Evolutionary conservation across 225 moss, liverwort and hornwort genomes (phyloP), one percentile per base, ranked within the genome.

Genomic region (Lunularia cruciata): DNA sequence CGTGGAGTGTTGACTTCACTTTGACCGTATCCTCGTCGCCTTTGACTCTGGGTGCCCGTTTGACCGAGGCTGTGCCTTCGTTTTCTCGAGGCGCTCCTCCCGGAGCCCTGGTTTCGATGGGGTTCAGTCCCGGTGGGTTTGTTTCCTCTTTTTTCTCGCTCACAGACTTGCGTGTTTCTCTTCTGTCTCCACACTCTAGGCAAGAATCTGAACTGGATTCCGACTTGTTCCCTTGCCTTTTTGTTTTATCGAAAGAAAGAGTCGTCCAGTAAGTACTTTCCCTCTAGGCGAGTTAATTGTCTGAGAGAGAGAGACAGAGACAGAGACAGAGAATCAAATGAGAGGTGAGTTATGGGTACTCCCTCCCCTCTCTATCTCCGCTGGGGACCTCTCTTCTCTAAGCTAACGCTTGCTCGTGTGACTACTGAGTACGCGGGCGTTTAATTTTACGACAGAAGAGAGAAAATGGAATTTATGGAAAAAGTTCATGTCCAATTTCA

Each of bases 1-100:
- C 25, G 53, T 54, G 23, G 53, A 54, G 53, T 54, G 23, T 26
- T 54, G 22, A 54, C 53, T 54, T 26, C 53, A 54, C 14, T 54
- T 54, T 54, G 53, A 54, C 23, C 53, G 8, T 54, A 12, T 12
- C 1, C 45, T 28, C 53, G 19, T 48, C 48, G 48, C n/a, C 26
- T 54, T 54, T 54, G 53, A 54, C 53, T 54, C 25, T 2, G 26
- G 6, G 26, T 25, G n/a, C n/a, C n/a, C 26, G 26, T 54, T 26
- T 54, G 53, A 54, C 26, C 2, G 53, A 25, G 28, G 26, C 53
- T n/a, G 28, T 9, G 26, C 53, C 10, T 26, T 54, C 53, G 8
- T 10, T 52, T 52, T 27, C 25, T 27, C 4, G 19, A 6, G 26
- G n/a, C 16, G 6, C 6, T 5, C 48, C 48, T 20, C 19, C 48